phyloP scores from a whole-genome alignment of 1,139 yeast species.

The Candida labiduridarum region DNA sequence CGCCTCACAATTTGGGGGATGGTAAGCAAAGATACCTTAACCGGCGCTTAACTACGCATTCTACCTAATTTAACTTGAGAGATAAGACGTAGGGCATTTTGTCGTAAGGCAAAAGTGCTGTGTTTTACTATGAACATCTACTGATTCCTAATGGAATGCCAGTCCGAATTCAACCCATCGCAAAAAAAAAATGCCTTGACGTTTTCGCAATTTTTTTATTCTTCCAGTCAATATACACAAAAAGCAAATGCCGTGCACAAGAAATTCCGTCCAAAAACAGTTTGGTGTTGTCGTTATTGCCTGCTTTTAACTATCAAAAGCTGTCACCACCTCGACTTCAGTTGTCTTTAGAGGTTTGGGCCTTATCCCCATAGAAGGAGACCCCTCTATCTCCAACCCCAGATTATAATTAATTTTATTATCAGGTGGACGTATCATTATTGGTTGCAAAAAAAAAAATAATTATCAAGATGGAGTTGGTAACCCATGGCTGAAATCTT shows the following conservation, averaged over 20 bases:
- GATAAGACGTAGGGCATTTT: background rate
- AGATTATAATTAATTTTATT: background rate
- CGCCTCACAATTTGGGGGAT: background rate
- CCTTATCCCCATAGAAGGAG: background rate
- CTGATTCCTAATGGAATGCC: slow-evolving; percentile 5
- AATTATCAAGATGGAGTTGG: background rate
- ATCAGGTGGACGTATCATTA: background rate
- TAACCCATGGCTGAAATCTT: background rate
- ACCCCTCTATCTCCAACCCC: background rate
- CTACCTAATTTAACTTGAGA: background rate
- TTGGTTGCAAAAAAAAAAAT: background rate
- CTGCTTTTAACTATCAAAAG: background rate
- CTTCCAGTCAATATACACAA: background rate
- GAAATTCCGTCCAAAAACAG: background rate
- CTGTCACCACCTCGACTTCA: background rate
- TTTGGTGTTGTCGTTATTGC: background rate
- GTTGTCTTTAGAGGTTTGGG: slow-evolving; percentile 1
- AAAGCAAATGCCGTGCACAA: background rate
- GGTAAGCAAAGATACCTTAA: background rate
- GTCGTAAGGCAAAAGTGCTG: background rate
- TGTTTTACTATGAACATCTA: background rate
- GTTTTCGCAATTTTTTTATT: background rate
- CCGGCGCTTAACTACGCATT: background rate
- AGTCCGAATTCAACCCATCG: background rate
- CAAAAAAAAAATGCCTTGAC: slow-evolving; percentile 3